These are phyloP conservation scores for Globisporangium megalacanthum DNA, from an alignment of 352 stramenopile species.

Conservation along the genomic window DNA sequence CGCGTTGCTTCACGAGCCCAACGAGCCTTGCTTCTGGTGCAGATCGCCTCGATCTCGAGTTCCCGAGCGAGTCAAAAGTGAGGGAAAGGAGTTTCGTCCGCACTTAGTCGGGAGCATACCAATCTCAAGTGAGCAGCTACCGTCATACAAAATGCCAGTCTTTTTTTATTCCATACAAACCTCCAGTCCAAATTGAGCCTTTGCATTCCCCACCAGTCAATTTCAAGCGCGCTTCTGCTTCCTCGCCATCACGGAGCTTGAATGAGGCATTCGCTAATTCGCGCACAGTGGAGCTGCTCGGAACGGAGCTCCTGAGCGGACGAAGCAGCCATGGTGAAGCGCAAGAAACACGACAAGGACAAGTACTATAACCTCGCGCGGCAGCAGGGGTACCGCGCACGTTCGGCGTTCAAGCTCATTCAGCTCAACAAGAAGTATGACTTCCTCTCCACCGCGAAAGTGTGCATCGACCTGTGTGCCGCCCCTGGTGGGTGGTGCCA, in stretches of 20 bases:
- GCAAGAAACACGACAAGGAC: slow-evolving; percentile 99
- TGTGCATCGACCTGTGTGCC: slow-evolving; percentile 98
- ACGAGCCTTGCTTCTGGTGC: too few relatives aligned
- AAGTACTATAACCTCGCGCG: slow-evolving; percentile 99
- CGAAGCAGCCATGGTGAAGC: slow-evolving; percentile 79
- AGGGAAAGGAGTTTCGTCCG: too few relatives aligned
- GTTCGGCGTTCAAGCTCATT: slow-evolving; percentile 99
- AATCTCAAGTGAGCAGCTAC: too few relatives aligned
- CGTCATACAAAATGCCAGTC: too few relatives aligned
- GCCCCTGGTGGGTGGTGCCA: slow-evolving; percentile 98
- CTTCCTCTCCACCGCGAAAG: slow-evolving; percentile 94
- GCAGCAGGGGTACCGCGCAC: slow-evolving; percentile 98
- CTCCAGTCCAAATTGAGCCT: background rate
- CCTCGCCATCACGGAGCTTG: background rate
- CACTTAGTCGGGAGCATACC: too few relatives aligned
- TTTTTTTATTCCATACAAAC: background rate
- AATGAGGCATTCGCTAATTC: slow-evolving; percentile 14
- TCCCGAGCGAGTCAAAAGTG: too few relatives aligned
- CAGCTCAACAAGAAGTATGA: slow-evolving; percentile 99
- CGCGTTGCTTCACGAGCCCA: too few relatives aligned
- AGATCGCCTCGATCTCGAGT: too few relatives aligned
- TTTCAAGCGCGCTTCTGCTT: background rate
- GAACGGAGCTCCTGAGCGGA: background rate
- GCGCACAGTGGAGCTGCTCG: background rate
- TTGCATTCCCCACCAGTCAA: slow-evolving; percentile 4